Evolutionary conservation across 202 grass and related monocot genomes (phyloP), one percentile per base, ranked within the genome.

Genomic region (Elaeis oleifera): DNA sequence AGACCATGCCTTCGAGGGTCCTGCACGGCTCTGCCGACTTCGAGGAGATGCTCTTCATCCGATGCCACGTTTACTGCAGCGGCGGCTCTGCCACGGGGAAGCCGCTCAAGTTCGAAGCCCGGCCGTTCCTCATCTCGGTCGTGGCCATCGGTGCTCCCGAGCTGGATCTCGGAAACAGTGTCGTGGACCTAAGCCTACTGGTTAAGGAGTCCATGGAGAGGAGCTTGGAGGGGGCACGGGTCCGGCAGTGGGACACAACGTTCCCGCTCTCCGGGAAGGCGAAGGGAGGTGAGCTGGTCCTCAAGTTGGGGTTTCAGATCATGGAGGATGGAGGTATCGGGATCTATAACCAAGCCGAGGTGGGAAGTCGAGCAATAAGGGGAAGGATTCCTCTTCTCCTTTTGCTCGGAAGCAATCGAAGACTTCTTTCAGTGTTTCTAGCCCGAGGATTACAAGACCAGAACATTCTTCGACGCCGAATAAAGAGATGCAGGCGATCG

Each of bases 31-130:
- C 74, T 0, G 88, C 70, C 1, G 82, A 89, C 76, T 99, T 92
- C 61, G 82, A 99, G 85, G 94, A 99, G 77, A 92, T 69, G 52
- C 82, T 99, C 19, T 99, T 99, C 66, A 59, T 99, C 29, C 74
- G 88, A 4, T 89, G 94, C 79, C 66, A 92, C 53, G 61, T 99
- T 32, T 99, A 92, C 78, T 99, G 88, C 81, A 79, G 56, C 25
- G 82, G 86, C 17, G 86, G 85, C 60, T 29, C 64, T 2, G 59
- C 71, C 77, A 36, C 79, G 0, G 84, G 88, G 0, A 99, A 92
- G 54, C 80, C 78, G 8, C 69, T 91, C n/a, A 82, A 31, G 67
- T 74, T 94, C 54, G 88, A 94, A 68, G 63, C 85, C 6, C 64
- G 85, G 3, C 59, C 72, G 44, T 99, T 99, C 78, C 55, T 99